Base-by-base conservation (phyloP, 306 rosid genomes). In the Sophora flavescens region DNA sequence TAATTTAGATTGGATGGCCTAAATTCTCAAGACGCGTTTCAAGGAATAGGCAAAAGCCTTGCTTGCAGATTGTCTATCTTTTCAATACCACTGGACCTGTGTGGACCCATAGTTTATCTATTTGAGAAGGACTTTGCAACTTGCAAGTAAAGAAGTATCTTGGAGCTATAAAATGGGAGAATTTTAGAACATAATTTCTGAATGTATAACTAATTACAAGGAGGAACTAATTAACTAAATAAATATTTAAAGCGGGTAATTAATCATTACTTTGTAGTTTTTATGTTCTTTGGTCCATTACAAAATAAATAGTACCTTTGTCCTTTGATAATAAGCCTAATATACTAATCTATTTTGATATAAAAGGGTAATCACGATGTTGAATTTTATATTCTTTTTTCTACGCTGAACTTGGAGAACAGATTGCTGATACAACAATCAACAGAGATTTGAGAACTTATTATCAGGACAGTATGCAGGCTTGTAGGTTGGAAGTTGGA, bases 1-100 rank as follows among this genome's bases (percentile, higher is more conserved):
- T 56, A 42, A 9, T 5, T 30, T 28, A 44, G 28, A 54, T 65
- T 63, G 60, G 65, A 63, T 42, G 17, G 52, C n/a, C 11, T 16
- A 77, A 64, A 82, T 77, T 59, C 67, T 66, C 7, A 77, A 65
- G 14, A 72, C 17, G n/a, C 63, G 15, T 73, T 74, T 66, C 82
- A 38, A 18, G 53, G 76, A 39, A 13, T 41, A 0, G 35, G 68
- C 32, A 81, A 8, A 67, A 68, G 66, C 14, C 56, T 48, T 62
- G 22, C 63, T 68, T 68, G 63, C 52, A 58, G 70, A 70, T n/a
- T n/a, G n/a, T n/a, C n/a, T n/a, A n/a, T n/a, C n/a, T n/a, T n/a
- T n/a, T n/a, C n/a, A n/a, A n/a, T n/a, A n/a, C n/a, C n/a, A n/a
- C n/a, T n/a, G n/a, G n/a, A n/a, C n/a, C n/a, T n/a, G n/a, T n/a